Conservation (phyloP, 306 rosid species). For the Notholithocarpus densiflorus region DNA sequence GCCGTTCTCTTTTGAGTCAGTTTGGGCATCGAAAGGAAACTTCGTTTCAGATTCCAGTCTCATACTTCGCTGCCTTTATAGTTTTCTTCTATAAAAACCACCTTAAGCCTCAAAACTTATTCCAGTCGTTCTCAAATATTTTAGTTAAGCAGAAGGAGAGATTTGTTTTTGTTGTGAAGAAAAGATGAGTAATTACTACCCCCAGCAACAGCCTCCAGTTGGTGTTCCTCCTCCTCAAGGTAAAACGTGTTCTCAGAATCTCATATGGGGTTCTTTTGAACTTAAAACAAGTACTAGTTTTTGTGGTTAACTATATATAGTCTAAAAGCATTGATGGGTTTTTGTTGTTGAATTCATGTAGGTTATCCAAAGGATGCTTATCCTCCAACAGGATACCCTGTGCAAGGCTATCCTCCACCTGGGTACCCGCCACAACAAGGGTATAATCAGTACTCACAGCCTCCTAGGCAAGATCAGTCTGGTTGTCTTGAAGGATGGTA, state of each 20-base stretch:
- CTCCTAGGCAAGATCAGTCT: background rate
- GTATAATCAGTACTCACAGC: conserved; percentile 17
- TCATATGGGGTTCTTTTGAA: too few relatives aligned
- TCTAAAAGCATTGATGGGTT: background rate
- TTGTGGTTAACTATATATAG: too few relatives aligned
- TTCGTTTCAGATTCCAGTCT: background rate
- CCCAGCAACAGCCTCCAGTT: conserved; percentile 52
- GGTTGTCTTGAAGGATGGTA: conserved; percentile 14
- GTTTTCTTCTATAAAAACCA: background rate
- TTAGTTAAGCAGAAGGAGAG: background rate
- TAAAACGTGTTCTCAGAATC: background rate
- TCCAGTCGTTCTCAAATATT: background rate
- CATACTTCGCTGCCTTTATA: background rate
- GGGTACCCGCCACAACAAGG: conserved; percentile 29
- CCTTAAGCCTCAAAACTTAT: background rate
- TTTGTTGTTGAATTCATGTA: background rate
- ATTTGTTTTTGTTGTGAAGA: background rate
- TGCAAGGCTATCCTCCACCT: conserved; percentile 18
- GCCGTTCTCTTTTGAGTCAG: background rate
- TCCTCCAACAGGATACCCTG: conserved; percentile 52
- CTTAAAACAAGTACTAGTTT: too few relatives aligned
- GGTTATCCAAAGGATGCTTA: conserved; percentile 55
- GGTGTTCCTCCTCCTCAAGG: conserved; percentile 70
- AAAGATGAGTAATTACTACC: conserved; percentile 43
- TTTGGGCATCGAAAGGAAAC: background rate